Percentiles rank a stretch among this genome's conserved stretches.
phyloP scores from a whole-genome alignment of 2,329 filamentous ascomycete genomes.

The Aschersonia sp. region DNA sequence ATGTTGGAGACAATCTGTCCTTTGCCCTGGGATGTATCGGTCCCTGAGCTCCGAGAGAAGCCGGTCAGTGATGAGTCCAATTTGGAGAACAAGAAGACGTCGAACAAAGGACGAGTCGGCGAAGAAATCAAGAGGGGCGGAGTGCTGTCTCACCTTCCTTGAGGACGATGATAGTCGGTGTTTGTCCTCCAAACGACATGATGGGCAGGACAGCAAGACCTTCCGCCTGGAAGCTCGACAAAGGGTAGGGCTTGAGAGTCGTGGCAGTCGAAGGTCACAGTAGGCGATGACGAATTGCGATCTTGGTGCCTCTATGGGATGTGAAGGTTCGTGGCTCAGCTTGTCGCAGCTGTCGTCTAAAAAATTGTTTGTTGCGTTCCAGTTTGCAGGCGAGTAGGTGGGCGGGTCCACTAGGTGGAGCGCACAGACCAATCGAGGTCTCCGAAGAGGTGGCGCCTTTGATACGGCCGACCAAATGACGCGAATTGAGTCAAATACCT shows the following conservation, averaged over 20 bases:
- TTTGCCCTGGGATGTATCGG: constrained; percentile 92
- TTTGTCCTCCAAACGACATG: constrained; percentile 96
- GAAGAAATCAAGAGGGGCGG: constrained; percentile 18
- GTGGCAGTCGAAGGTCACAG: background rate
- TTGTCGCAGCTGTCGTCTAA: background rate
- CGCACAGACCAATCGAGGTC: background rate
- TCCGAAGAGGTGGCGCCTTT: background rate
- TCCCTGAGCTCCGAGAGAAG: constrained; percentile 43
- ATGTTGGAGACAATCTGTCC: constrained; percentile 97
- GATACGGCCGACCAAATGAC: too few species aligned
- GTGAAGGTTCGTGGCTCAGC: too few species aligned
- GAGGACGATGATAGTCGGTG: constrained; percentile 94
- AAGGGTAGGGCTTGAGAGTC: constrained; percentile 2
- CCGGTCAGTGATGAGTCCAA: background rate
- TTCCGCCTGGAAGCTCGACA: constrained; percentile 5
- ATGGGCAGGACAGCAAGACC: constrained; percentile 12
- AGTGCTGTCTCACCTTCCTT: constrained; percentile 65
- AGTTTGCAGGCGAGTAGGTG: background rate
- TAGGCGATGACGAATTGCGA: too few species aligned
- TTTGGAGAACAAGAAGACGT: background rate
- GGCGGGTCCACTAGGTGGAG: background rate
- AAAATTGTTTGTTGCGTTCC: background rate
- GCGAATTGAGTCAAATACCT: too few species aligned
- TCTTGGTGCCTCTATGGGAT: too few species aligned
- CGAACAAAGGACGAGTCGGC: constrained; percentile 6